Base-by-base conservation (phyloP, 31 red algal species). In the Bonnemaisonia californica region DNA sequence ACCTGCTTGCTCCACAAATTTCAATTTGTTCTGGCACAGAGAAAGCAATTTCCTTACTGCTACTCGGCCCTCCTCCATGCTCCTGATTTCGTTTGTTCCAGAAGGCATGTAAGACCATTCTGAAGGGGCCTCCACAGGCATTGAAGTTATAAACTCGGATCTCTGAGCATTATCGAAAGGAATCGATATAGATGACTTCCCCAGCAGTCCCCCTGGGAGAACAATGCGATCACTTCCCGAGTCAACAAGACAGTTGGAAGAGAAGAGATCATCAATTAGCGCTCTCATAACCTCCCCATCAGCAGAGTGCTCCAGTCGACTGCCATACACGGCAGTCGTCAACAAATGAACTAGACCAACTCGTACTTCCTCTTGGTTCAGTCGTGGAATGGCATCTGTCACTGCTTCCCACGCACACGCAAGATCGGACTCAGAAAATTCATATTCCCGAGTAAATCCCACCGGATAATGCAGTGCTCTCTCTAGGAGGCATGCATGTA, bases 351-450 rank as follows among this genome's bases (percentile, higher is more conserved):
- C 56, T 16, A 78, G 24, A 33, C 47, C 62, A 31, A 21, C 41
- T 2, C 58, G 13, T 21, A 36, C 35, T 11, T 54, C 69, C 47
- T 2, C 45, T 11, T 24, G 11, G 8, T 24, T 7, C 33, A 41
- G 31, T 9, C n/a, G 67, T 41, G 5, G 9, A 4, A 40, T 11
- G 8, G 67, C 37, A 34, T 51, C n/a, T 27, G 41, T 9, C 27
- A 51, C 70, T 19, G 76, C 29, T 32, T 89, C 77, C 80, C 74
- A 81, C 35, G 65, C 76, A 48, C 80, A 81, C 12, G 21, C 54
- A 3, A 93, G 66, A 59, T 93, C 90, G 55, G 75, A 61, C 45
- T 93, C 90, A 18, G 90, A 82, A 69, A 93, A 93, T 31, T 93
- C 77, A 60, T 93, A 87, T 13, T 69, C 26, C 62, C 87, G 82